Conservation (phyloP, 768 basidiomycete genomes). For the Glaciozyma antarctica region DNA sequence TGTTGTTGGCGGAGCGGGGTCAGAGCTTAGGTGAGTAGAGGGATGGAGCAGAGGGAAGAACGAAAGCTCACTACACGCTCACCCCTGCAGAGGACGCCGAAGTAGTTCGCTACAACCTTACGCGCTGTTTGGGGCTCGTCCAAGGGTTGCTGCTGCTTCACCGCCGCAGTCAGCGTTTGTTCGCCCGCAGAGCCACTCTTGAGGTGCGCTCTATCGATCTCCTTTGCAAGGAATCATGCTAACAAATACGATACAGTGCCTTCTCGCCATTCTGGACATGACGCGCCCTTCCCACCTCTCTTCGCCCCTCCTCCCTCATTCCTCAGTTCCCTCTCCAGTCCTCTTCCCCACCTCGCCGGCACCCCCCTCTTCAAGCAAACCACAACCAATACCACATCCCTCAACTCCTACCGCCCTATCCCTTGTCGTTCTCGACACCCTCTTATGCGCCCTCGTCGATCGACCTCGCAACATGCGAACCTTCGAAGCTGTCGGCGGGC, state of each 20-base stretch:
- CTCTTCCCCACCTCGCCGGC: conserved; percentile 13
- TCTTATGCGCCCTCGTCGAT: conserved; percentile 83
- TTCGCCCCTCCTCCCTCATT: conserved; percentile 6
- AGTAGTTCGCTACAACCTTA: conserved; percentile 1
- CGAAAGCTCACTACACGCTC: not conserved
- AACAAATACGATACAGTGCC: conserved; percentile 45
- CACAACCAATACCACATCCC: not conserved
- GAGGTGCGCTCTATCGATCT: conserved; percentile 49
- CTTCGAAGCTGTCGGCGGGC: conserved; percentile 68
- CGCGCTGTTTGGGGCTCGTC: conserved; percentile 49
- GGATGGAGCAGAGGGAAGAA: not conserved
- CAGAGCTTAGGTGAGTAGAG: conserved; percentile 1
- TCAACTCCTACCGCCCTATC: conserved; percentile 42
- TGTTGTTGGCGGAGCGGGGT: not conserved
- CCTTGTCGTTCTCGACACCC: conserved; percentile 66
- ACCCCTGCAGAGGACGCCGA: not conserved
- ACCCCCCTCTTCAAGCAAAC: conserved; percentile 35
- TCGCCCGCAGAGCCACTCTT: conserved; percentile 58
- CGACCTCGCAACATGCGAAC: conserved; percentile 60
- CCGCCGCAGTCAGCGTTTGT: conserved; percentile 54
- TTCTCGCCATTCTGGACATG: conserved; percentile 59
- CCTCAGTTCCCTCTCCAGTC: conserved; percentile 17
- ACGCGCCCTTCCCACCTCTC: conserved; percentile 36
- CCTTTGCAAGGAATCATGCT: not conserved
- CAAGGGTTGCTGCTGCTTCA: conserved; percentile 71